Conservation (phyloP, 2,329 filamentous ascomycete species). For the Colletotrichum sp. region DNA sequence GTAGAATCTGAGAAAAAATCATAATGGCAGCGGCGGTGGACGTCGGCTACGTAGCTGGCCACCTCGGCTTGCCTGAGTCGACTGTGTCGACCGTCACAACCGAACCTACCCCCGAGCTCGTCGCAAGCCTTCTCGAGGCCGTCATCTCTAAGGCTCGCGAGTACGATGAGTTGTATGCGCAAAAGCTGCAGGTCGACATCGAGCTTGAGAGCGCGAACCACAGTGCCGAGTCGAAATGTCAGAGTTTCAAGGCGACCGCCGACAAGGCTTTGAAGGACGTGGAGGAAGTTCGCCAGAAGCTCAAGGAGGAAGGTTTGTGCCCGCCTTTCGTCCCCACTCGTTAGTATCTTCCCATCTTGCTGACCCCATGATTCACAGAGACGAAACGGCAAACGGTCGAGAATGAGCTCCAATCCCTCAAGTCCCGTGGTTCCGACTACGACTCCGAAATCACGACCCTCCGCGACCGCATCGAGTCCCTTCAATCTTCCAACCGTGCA, state of each 20-base stretch:
- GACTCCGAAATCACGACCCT: constrained; percentile 78
- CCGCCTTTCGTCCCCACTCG: not conserved
- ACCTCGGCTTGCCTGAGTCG: constrained; percentile 71
- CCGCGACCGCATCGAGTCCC: constrained; percentile 80
- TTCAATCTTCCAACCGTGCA: constrained; percentile 92
- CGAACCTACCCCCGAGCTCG: constrained; percentile 78
- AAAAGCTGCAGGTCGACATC: constrained; percentile 89
- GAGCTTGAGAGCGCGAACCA: constrained; percentile 91
- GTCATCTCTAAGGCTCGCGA: constrained; percentile 83
- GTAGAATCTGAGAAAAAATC: not conserved
- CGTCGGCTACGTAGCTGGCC: constrained; percentile 74
- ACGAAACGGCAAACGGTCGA: constrained; percentile 76
- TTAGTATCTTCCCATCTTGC: not conserved
- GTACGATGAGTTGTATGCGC: constrained; percentile 79
- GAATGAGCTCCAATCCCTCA: constrained; percentile 80
- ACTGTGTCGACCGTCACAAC: constrained; percentile 66
- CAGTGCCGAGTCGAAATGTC: constrained; percentile 80
- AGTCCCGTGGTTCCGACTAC: constrained; percentile 75
- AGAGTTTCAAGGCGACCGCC: constrained; percentile 79
- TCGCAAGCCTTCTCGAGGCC: constrained; percentile 75
- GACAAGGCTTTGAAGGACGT: constrained; percentile 86
- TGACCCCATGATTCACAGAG: constrained; percentile 57
- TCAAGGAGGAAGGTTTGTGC: constrained; percentile 78
- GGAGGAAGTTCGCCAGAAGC: constrained; percentile 79
- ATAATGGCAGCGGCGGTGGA: constrained; percentile 62